Conservation (phyloP, 1,284 basidiomycete genomes). For the Earliella scabrosa region DNA sequence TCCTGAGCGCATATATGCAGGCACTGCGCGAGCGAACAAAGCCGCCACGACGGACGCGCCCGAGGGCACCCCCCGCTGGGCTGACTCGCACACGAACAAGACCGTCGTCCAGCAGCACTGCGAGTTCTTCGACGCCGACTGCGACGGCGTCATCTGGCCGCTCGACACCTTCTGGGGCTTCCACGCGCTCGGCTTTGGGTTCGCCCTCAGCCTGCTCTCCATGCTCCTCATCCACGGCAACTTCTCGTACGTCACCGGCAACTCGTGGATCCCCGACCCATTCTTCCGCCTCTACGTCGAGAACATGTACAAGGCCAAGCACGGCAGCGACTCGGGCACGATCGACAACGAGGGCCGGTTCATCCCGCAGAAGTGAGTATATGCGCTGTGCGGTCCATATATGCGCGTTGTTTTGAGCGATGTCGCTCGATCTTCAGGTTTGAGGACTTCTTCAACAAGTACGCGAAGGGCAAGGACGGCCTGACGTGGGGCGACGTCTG, state of each 20-base stretch:
- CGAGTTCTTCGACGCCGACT: slow-evolving; percentile 46
- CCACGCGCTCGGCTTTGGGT: slow-evolving; percentile 45
- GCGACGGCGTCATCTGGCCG: slow-evolving; percentile 51
- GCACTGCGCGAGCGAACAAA: slow-evolving; percentile 24
- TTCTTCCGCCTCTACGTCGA: slow-evolving; percentile 46
- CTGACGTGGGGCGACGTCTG: slow-evolving; percentile 30
- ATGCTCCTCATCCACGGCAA: slow-evolving; percentile 42
- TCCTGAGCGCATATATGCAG: slow-evolving; percentile 4
- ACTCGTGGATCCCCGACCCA: slow-evolving; percentile 41
- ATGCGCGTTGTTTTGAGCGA: neutral
- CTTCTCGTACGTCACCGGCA: slow-evolving; percentile 42
- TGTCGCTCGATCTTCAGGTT: slow-evolving; percentile 27
- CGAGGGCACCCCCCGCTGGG: slow-evolving; percentile 23
- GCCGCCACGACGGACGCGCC: slow-evolving; percentile 16
- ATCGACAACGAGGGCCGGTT: slow-evolving; percentile 50
- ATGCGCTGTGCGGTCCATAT: neutral
- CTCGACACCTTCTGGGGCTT: slow-evolving; percentile 48
- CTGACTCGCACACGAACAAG: slow-evolving; percentile 20
- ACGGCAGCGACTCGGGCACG: slow-evolving; percentile 49
- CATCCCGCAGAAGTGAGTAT: slow-evolving; percentile 35
- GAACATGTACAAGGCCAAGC: slow-evolving; percentile 49
- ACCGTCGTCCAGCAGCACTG: slow-evolving; percentile 47
- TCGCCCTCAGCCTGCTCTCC: slow-evolving; percentile 43
- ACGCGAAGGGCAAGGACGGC: slow-evolving; percentile 24
- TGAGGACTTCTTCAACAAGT: slow-evolving; percentile 46